These are phyloP conservation scores for Cryptococcus sp. DNA, from an alignment of 1,284 basidiomycete genomes.

Conservation along the genomic window DNA sequence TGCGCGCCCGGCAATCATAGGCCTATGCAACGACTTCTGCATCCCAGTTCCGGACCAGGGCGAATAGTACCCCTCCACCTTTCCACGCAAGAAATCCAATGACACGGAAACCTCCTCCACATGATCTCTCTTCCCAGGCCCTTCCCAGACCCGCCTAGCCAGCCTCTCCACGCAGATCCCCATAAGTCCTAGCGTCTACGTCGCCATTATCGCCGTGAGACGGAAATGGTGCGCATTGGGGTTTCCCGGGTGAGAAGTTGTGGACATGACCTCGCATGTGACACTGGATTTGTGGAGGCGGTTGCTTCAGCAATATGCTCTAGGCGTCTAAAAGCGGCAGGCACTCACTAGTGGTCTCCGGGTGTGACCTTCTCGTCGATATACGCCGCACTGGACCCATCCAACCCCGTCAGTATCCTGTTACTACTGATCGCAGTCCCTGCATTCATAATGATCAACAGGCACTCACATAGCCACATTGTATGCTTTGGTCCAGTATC, in stretches of 20 bases:
- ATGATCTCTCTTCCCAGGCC: too few relatives aligned
- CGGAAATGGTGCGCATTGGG: slow-evolving; percentile 49
- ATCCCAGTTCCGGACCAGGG: too few relatives aligned
- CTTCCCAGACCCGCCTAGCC: too few relatives aligned
- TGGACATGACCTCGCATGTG: slow-evolving; percentile 47
- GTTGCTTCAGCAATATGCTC: neutral
- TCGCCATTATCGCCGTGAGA: slow-evolving; percentile 51
- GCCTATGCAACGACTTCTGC: too few relatives aligned
- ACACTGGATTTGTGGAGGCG: slow-evolving; percentile 30
- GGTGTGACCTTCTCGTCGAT: slow-evolving; percentile 49
- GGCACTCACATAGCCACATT: slow-evolving; percentile 44
- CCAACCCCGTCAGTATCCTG: neutral
- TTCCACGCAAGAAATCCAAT: too few relatives aligned
- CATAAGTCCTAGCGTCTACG: slow-evolving; percentile 21
- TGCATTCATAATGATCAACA: neutral
- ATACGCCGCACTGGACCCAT: slow-evolving; percentile 37
- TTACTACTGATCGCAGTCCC: too few relatives aligned
- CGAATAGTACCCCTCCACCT: too few relatives aligned
- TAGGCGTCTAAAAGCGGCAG: neutral
- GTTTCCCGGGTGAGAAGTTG: slow-evolving; percentile 43
- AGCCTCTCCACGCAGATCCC: too few relatives aligned
- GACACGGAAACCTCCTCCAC: too few relatives aligned
- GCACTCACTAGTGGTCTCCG: slow-evolving; percentile 45
- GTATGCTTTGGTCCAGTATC: slow-evolving; percentile 47
- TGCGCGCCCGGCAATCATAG: too few relatives aligned